phyloP scores from a whole-genome alignment of 176 grass and related monocot genomes.

The Dendrocalamus sinicus region DNA sequence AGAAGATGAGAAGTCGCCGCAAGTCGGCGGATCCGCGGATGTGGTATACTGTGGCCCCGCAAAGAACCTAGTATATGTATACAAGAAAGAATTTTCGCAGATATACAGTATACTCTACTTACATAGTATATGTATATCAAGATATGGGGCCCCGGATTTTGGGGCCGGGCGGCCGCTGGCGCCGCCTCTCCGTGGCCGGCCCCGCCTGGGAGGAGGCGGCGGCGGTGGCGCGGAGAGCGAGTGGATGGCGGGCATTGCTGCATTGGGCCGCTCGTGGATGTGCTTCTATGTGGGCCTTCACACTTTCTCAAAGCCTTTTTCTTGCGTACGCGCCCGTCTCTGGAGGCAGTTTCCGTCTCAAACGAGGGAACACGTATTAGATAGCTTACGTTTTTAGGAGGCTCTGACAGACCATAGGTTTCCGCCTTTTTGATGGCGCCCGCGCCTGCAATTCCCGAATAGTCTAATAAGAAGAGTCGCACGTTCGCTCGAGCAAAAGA shows the following conservation, averaged over 20 bases:
- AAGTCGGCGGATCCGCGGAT: too few species aligned
- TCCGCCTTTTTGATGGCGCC: background rate
- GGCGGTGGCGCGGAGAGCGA: conserved; percentile 31
- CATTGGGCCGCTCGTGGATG: conserved; percentile 43
- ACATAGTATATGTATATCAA: too few species aligned
- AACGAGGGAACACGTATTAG: too few species aligned
- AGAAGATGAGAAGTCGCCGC: too few species aligned
- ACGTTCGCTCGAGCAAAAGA: background rate
- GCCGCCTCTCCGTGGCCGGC: too few species aligned
- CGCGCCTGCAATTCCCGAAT: background rate
- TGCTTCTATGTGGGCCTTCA: conserved; percentile 26
- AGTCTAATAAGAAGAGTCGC: background rate
- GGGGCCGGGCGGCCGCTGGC: too few species aligned
- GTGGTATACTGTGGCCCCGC: too few species aligned
- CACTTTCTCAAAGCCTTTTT: background rate
- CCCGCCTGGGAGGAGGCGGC: background rate
- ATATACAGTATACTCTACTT: too few species aligned
- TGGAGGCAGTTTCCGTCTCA: background rate
- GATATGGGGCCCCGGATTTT: too few species aligned
- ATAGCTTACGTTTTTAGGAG: rapidly evolving
- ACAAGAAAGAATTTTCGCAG: too few species aligned
- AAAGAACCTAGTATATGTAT: too few species aligned
- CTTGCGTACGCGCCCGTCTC: background rate
- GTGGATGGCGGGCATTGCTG: conserved; percentile 41
- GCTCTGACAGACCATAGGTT: background rate